Evolutionary conservation across 169 alveolate species (phyloP), one percentile per base, ranked within the genome.

Genomic region (Theileria orientalis): DNA sequence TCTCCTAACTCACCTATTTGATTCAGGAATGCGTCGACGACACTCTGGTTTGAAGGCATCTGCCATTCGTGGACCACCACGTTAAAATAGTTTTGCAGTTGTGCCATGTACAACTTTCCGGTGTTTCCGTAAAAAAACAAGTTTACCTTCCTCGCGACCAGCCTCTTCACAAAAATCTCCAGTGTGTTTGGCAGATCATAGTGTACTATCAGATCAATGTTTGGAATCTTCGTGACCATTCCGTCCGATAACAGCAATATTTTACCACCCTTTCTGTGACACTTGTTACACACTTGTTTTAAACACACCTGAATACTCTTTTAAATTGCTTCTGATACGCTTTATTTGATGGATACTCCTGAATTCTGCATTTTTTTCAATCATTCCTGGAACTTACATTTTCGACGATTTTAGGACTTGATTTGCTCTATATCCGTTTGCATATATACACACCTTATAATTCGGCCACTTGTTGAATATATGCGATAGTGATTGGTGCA

Each of bases 161-260:
- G 46, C 23, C 87, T 30, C 63, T 42, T 57, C 19, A 19, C 52
- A n/a, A 79, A 37, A 30, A 32, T 62, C 5, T 37, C 77, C 21
- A 59, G 46, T 0, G 67, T 25, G n/a, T 46, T 66, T 14, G 87
- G 87, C 16, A 79, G 67, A 42, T 82, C 89, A 47, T 51, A 82
- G 54, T 82, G 89, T 9, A 79, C 51, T 7, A 79, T 76, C 29
- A 63, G 32, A 19, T 79, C 83, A 8, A 76, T 47, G n/a, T 42
- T 29, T 14, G 86, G 86, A 41, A 79, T 23, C 19, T 64, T 70
- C 11, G 76, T 70, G 19, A 32, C 1, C 11, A 47, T 70, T 19
- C 23, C 57, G 35, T 79, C 87, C 29, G 78, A 60, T 27, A 79
- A 44, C 23, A 79, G 33, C 0, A 79, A 37, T 11, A 68, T 62